phyloP scores from a whole-genome alignment of 2,329 filamentous ascomycete genomes.

The Cyphellophora europaea region DNA sequence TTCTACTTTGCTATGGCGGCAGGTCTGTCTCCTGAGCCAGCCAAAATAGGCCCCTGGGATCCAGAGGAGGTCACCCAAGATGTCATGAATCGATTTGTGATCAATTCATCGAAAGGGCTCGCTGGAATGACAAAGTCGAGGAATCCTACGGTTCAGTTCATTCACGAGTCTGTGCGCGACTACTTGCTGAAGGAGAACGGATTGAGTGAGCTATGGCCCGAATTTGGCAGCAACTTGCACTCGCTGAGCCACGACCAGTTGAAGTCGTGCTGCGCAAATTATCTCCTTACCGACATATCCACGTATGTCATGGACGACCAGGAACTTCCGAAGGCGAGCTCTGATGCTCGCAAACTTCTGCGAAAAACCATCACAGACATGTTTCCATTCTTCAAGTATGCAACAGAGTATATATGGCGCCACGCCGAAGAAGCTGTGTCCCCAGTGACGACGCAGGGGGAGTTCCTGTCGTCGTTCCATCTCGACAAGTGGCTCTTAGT shows the following conservation, averaged over 20 bases:
- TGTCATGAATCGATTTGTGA: constrained; percentile 26
- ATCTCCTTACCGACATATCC: constrained; percentile 24
- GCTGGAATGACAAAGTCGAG: constrained; percentile 20
- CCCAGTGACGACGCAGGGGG: constrained; percentile 11
- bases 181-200: constrained; percentile 31
- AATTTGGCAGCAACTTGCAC: constrained; percentile 23
- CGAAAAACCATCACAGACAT: constrained; percentile 13
- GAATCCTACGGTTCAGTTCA: constrained; percentile 35
- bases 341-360: constrained; percentile 9
- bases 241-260: constrained; percentile 33
- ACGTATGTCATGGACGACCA: constrained; percentile 2
- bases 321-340: constrained; percentile 11
- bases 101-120: constrained; percentile 42
- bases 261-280: constrained; percentile 34
- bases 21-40: constrained; percentile 17
- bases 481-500: constrained; percentile 22
- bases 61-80: constrained; percentile 11
- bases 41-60: constrained; percentile 15
- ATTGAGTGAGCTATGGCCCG: constrained; percentile 23
- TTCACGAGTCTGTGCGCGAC: constrained; percentile 32
- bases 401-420: constrained; percentile 19
- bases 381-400: constrained; percentile 36
- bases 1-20: constrained; percentile 36
- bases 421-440: constrained; percentile 20
- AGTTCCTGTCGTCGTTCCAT: constrained; percentile 21